Evolutionary conservation across 2,329 filamentous ascomycete genomes (phyloP).

Genomic region (Fusarium albidum): DNA sequence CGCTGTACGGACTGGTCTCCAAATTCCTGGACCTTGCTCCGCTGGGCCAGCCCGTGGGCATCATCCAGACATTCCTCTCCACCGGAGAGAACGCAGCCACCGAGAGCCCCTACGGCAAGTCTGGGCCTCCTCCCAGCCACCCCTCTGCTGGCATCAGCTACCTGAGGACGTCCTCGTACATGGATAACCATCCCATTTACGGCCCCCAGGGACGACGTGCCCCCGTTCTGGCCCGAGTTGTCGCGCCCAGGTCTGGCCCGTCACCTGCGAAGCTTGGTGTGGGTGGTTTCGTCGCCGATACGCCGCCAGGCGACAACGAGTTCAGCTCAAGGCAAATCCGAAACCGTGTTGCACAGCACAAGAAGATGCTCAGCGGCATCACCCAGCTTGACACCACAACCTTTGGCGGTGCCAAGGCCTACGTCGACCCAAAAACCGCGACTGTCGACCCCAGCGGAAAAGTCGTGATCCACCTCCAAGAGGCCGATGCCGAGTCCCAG

Average conservation of each 20-base stretch:
- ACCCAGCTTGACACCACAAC: constrained; percentile 55
- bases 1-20: constrained; percentile 63
- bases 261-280: constrained; percentile 58
- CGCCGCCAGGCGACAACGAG: constrained; percentile 51
- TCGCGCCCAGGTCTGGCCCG: constrained; percentile 52
- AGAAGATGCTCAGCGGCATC: constrained; percentile 46
- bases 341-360: constrained; percentile 26
- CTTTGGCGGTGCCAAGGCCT: constrained; percentile 63
- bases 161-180: constrained; percentile 61
- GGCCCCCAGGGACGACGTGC: constrained; percentile 62
- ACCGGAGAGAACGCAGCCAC: constrained; percentile 37
- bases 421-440: constrained; percentile 55
- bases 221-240: constrained; percentile 60
- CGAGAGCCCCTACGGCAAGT: constrained; percentile 56
- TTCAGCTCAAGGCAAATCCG: constrained; percentile 47
- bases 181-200: constrained; percentile 69
- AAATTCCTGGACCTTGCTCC: constrained; percentile 70
- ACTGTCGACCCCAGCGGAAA: constrained; percentile 59
- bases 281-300: constrained; percentile 61
- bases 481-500: constrained; percentile 48
- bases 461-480: constrained; percentile 54
- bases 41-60: constrained; percentile 47
- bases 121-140: constrained; percentile 67
- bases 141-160: constrained; percentile 71
- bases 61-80: constrained; percentile 38